phyloP scores from a whole-genome alignment of 2,329 filamentous ascomycete genomes.

The Calonectria pteridis region DNA sequence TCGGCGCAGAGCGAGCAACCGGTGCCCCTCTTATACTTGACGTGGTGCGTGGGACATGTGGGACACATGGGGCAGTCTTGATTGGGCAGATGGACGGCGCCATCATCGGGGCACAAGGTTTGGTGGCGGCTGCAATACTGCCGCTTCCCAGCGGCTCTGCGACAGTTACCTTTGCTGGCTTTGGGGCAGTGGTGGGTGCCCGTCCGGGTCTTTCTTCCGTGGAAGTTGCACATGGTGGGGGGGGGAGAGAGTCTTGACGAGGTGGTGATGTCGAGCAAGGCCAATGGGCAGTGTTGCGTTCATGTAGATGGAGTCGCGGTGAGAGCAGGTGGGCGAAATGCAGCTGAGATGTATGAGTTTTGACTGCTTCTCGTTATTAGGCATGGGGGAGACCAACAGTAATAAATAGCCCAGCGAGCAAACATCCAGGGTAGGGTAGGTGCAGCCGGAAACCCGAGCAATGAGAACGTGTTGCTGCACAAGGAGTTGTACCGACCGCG shows the following conservation, averaged over 20 bases:
- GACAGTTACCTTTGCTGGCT: conserved; percentile 10
- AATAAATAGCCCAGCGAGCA: neutral
- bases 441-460: neutral
- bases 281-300: neutral
- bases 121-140: conserved; percentile 9
- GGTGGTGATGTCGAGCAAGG: neutral
- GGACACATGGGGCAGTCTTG: conserved; percentile 6
- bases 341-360: neutral
- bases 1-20: conserved; percentile 2
- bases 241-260: neutral
- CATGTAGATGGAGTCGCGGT: neutral
- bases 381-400: neutral
- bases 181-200: conserved; percentile 12
- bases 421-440: neutral
- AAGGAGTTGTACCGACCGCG: neutral
- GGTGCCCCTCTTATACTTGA: neutral
- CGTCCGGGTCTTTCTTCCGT: neutral
- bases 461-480: neutral
- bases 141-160: conserved; percentile 1
- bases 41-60: conserved; percentile 17
- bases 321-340: neutral
- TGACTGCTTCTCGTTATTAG: neutral
- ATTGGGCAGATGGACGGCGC: neutral
- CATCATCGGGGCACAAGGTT: conserved; percentile 6
- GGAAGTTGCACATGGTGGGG: neutral